phyloP scores from a whole-genome alignment of 2,329 filamentous ascomycete genomes.

The Thermothelomyces thermophilus region DNA sequence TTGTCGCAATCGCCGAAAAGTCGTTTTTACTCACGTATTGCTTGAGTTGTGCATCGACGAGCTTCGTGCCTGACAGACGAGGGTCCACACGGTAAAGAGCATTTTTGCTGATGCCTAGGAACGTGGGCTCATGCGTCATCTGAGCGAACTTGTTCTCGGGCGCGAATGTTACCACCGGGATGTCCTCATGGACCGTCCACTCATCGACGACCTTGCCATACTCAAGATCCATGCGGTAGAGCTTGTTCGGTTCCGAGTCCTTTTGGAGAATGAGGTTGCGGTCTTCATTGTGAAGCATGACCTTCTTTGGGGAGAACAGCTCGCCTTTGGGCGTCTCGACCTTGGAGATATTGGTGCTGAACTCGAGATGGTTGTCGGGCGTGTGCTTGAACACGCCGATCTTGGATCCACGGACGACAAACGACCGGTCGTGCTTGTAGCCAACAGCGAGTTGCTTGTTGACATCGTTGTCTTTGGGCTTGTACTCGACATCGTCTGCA shows the following conservation, averaged over 20 bases:
- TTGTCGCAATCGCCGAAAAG: constrained; percentile 90
- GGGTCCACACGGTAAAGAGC: constrained; percentile 92
- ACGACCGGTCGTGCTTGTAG: constrained; percentile 94
- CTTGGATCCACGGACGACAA: constrained; percentile 93
- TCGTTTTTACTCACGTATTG: constrained; percentile 97
- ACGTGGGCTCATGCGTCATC: constrained; percentile 92
- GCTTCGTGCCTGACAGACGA: constrained; percentile 80
- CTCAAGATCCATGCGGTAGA: constrained; percentile 96
- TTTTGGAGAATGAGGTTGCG: constrained; percentile 86
- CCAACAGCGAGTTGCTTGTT: constrained; percentile 95
- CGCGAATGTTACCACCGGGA: constrained; percentile 83
- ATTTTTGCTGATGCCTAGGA: constrained; percentile 87
- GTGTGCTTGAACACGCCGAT: constrained; percentile 99
- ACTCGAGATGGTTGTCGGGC: constrained; percentile 83
- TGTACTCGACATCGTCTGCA: constrained; percentile 73
- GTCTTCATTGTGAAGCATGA: constrained; percentile 92
- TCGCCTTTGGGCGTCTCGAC: constrained; percentile 82
- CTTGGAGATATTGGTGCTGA: constrained; percentile 95
- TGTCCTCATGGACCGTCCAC: constrained; percentile 97
- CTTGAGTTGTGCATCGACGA: constrained; percentile 88
- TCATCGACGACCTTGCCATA: constrained; percentile 97
- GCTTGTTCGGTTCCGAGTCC: constrained; percentile 71
- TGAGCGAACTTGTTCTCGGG: constrained; percentile 98
- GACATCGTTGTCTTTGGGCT: constrained; percentile 62
- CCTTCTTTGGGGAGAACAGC: constrained; percentile 89